Evolutionary conservation across 805 yeast genomes (phyloP).

Genomic region (Lachancea dasiensis): DNA sequence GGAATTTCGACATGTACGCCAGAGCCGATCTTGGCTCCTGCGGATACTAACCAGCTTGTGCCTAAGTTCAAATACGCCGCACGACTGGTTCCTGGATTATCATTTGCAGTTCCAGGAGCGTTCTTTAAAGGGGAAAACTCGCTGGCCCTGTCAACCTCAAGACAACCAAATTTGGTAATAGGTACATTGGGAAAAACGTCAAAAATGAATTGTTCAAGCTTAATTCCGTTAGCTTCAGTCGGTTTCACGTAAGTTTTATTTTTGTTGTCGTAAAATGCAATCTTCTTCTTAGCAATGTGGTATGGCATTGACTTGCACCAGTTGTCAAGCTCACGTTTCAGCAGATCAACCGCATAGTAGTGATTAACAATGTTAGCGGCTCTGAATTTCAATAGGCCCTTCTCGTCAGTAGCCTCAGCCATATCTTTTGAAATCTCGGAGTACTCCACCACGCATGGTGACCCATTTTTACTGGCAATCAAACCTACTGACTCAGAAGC

Average conservation of each 20-base stretch:
- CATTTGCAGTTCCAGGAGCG: constrained; percentile 74
- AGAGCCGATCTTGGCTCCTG: constrained; percentile 57
- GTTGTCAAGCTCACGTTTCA: constrained; percentile 49
- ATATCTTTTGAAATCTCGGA: constrained; percentile 78
- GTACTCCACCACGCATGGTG: constrained; percentile 92
- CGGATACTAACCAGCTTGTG: constrained; percentile 61
- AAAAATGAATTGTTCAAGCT: constrained; percentile 93
- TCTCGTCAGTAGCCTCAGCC: constrained; percentile 56
- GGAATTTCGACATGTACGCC: constrained; percentile 64
- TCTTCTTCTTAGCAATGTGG: constrained; percentile 91
- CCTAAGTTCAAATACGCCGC: constrained; percentile 58
- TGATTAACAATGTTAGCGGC: constrained; percentile 98
- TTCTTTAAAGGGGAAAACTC: constrained; percentile 95
- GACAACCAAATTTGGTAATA: constrained; percentile 71
- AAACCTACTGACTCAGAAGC: constrained; percentile 88
- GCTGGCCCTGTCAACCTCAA: constrained; percentile 78
- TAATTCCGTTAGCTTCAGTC: constrained; percentile 79
- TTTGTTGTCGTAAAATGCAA: constrained; percentile 48
- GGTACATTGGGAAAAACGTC: constrained; percentile 85
- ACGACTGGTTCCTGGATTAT: constrained; percentile 80
- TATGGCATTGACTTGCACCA: constrained; percentile 82
- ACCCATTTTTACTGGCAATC: constrained; percentile 61
- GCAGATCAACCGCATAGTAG: constrained; percentile 79
- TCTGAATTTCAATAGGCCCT: constrained; percentile 64
- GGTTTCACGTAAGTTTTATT: constrained; percentile 54